Base-by-base conservation (phyloP, 2,329 filamentous ascomycete species). In the Neofusicoccum kwambonambiense region DNA sequence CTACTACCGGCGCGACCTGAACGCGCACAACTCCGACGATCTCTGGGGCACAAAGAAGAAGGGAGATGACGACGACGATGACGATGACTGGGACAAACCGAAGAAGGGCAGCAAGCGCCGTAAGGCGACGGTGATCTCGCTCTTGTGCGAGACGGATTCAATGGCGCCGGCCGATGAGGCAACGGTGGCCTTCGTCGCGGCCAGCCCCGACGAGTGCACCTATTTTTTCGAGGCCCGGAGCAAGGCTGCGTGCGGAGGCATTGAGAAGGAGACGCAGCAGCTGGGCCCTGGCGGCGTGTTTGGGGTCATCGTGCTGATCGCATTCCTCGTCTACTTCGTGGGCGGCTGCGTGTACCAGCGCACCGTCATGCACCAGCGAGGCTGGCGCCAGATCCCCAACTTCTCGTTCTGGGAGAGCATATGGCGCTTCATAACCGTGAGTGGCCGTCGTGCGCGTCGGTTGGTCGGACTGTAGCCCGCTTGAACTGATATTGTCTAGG, bases 171-270 rank as follows among this genome's bases (percentile, higher is more conserved):
- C 47, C 12, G 50, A 62, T 15, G 83, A 86, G 45, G 89, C 93
- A 3, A 85, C 86, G 4, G 83, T 95, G 42, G 92, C 91, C 19
- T 99, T 97, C 75, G 89, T 98, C 66, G 92, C 91, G 66, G 90
- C 93, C 5, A 76, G 73, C 67, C 89, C 91, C 45, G 93, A 98
- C 74, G 90, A 96, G 66, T 99, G 95, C 83, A 88, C 92, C 35
- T 99, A 98, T 79, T 91, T 96, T 78, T 99, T 99, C 80, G 93
- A 98, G 77, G 89, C 93, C 57, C 90, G 94, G 69, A 95, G 92
- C 27, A 84, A 87, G 51, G 90, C 92, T 69, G 94, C 93, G 11
- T 99, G 95, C 83, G 91, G 79, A 79, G 93, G 82, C 81, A 82
- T 87, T 31, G 84, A 86, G 64, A 80, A 80, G 9, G 83, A 82